Conservation (phyloP, 2,329 filamentous ascomycete genomes). For the Zasmidium cellare region DNA sequence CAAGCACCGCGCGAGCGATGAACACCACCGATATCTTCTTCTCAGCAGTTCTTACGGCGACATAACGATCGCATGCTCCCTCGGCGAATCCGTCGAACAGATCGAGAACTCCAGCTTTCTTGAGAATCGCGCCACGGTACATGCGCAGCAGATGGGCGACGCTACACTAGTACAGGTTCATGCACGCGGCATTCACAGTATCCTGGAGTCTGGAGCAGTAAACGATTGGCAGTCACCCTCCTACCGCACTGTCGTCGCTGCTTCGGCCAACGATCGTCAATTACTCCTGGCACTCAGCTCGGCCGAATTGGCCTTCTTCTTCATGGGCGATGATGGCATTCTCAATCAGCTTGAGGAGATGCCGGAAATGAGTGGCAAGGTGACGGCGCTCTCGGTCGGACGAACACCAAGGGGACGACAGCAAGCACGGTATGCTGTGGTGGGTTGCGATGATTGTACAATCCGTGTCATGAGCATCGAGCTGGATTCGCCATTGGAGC, state of each 20-base stretch:
- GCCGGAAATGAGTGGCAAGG: slow-evolving; percentile 90
- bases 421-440: slow-evolving; percentile 88
- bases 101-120: slow-evolving; percentile 92
- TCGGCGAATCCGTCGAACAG: slow-evolving; percentile 95
- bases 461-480: slow-evolving; percentile 67
- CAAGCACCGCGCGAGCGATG: slow-evolving; percentile 76
- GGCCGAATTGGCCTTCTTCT: slow-evolving; percentile 96
- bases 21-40: slow-evolving; percentile 94
- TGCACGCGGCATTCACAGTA: slow-evolving; percentile 92
- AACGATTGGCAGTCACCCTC: slow-evolving; percentile 94
- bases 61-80: slow-evolving; percentile 83
- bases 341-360: slow-evolving; percentile 74
- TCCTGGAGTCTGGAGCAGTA: slow-evolving; percentile 71
- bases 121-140: slow-evolving; percentile 82
- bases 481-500: slow-evolving; percentile 79
- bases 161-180: slow-evolving; percentile 93
- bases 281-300: slow-evolving; percentile 92
- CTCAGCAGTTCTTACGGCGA: slow-evolving; percentile 54
- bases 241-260: slow-evolving; percentile 92
- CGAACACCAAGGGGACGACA: slow-evolving; percentile 87
- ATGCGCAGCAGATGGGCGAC: slow-evolving; percentile 90
- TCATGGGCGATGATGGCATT: slow-evolving; percentile 93
- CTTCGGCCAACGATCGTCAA: slow-evolving; percentile 88
- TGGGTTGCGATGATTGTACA: slow-evolving; percentile 95
- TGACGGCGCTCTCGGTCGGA: slow-evolving; percentile 91